A percentile compares a stretch with the other conserved stretches of the same genome.
Conservation (phyloP, 2,329 filamentous ascomycete genomes). For the Talaromyces sp. region DNA sequence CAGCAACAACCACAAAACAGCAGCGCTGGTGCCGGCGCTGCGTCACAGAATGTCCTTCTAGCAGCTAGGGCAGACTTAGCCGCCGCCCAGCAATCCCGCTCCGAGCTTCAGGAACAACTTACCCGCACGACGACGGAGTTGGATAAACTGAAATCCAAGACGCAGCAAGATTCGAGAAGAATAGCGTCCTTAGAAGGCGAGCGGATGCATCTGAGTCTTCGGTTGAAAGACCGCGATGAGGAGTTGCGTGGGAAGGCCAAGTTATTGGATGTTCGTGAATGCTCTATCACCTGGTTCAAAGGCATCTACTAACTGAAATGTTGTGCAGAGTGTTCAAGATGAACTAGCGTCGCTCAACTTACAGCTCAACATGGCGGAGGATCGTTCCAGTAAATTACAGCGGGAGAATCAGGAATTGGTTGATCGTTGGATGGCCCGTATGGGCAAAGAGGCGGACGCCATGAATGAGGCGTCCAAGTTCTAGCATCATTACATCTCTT, state of each 20-base stretch:
- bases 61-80: constrained; percentile 63
- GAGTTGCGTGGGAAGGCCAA: constrained; percentile 82
- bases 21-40: background rate
- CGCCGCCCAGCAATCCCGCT: constrained; percentile 71
- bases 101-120: constrained; percentile 63
- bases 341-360: constrained; percentile 85
- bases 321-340: constrained; percentile 72
- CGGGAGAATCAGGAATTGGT: constrained; percentile 86
- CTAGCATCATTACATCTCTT: constrained; percentile 30
- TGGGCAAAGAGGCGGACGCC: constrained; percentile 78
- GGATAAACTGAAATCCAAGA: constrained; percentile 58
- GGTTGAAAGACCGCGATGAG: constrained; percentile 76
- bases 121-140: constrained; percentile 63
- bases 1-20: constrained; percentile 7
- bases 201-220: constrained; percentile 59
- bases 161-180: constrained; percentile 57
- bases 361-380: constrained; percentile 81
- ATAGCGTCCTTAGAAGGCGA: constrained; percentile 63
- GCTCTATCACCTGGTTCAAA: background rate
- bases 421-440: constrained; percentile 84
- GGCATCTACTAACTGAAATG: background rate
- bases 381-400: constrained; percentile 67
- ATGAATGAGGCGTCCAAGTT: constrained; percentile 66
- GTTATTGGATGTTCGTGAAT: constrained; percentile 64
- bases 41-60: constrained; percentile 29